Evolutionary conservation across 306 rosid species (phyloP), one percentile per base, ranked within the genome.

Genomic region (Abrus pulchellus): DNA sequence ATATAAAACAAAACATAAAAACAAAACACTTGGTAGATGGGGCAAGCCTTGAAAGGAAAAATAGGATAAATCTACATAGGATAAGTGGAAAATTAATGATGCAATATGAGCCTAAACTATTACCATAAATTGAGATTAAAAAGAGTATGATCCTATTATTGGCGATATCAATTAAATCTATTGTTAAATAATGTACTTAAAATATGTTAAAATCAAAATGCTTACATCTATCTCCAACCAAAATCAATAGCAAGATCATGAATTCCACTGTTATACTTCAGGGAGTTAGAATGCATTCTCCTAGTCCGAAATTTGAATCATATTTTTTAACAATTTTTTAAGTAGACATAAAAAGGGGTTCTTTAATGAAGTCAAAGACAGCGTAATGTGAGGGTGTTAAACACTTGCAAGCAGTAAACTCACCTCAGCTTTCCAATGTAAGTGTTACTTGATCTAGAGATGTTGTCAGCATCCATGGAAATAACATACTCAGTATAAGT

Each of bases 401-500:
- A 82, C 44, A 36, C 43, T 56, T 70, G 68, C 72, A 59, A 59
- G 55, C 68, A 67, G 57, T 38, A 78, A 75, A 50, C 77, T 68
- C 78, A 93, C 98, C 98, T 86, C 62, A 93, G 86, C 83, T 93
- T 93, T 70, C 98, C 98, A 49, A 93, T 93, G 80, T 91, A 93
- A n/a, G 94, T 88, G 88, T 86, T 90, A 79, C 97, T 93, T 13
- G 98, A 93, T 86, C 97, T 88, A 9, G 97, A 91, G 76, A 91
- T 91, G 83, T 88, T 88, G 84, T 87, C 97, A 76, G 94, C 97
- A 80, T 93, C 90, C 98, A 93, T 91, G 63, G 98, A 93, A 85
- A 93, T 91, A 54, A 93, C 94, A 44, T 93, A 91, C 78, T 93
- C 98, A n/a, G 98, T 93, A 86, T 87, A 93, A 30, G 98, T 93